Base-by-base conservation (phyloP, 2,329 filamentous ascomycete genomes). In the Botrytis hyacinthi region DNA sequence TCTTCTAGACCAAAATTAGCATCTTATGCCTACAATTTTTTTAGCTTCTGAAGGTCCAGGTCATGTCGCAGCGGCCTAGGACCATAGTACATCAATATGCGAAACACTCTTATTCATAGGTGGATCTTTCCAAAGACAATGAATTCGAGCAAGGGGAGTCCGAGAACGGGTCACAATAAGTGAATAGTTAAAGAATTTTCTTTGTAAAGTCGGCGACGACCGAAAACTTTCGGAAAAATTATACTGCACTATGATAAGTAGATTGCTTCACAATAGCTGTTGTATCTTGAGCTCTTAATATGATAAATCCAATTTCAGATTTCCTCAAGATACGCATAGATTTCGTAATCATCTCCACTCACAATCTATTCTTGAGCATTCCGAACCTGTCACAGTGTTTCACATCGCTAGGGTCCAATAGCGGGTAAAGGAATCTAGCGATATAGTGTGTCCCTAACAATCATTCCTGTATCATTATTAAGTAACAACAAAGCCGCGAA, bases 281-380 rank as follows among this genome's bases (percentile, higher is more conserved):
- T 63, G 60, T 42, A 18, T 16, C 65, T 54, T 22, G 46, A 67
- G 46, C 57, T 44, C 22, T 42, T 66, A 3, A 51, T 65, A n/a
- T 71, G 70, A 67, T 72, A 67, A 67, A 72, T 57, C 22, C 29
- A 59, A 72, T 35, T 72, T 72, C 60, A 46, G n/a, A 67, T 14
- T 57, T 72, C 46, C 40, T 72, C 60, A 22, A 66, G 29, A 66
- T 46, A 46, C 68, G 29, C 54, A 70, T 61, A n/a, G 54, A 29
- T 70, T 70, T 69, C 54, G 51, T 72, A 72, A 69, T 60, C 29
- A 37, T 35, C 63, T 51, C 63, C 54, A 61, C 63, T 69, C 18
- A 70, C 26, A 40, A 72, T 48, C 37, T 54, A 62, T 71, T 62
- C 18, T 51, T 48, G 57, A 61, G 37, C 44, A 44, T 72, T 48